A percentile compares a stretch with the other conserved stretches of the same genome.
phyloP scores from a whole-genome alignment of 148 eudicot species.

The Vaccinium vitisidaea region DNA sequence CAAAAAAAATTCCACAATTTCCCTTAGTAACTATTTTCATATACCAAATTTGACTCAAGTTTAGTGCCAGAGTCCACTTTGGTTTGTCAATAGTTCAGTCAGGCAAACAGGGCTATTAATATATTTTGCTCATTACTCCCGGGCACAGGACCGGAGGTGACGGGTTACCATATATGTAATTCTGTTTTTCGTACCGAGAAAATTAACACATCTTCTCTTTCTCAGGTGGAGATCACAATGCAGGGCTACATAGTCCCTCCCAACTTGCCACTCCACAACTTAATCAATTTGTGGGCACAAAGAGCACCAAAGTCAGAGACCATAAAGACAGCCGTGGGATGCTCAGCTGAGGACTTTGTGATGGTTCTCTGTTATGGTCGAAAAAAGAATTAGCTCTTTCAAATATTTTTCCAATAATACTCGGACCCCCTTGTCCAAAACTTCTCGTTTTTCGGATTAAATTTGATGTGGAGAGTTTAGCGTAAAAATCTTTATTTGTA shows the following conservation, averaged over 20 bases:
- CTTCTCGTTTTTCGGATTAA: not conserved
- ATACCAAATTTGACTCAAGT: too few species aligned
- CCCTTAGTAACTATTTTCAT: too few species aligned
- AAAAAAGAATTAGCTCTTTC: conserved; percentile 3
- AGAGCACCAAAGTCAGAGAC: not conserved
- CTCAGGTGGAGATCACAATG: conserved; percentile 16
- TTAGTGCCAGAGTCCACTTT: not conserved
- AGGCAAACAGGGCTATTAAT: not conserved
- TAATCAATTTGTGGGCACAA: conserved; percentile 11
- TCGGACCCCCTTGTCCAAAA: not conserved
- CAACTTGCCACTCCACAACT: not conserved
- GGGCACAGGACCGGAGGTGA: too few species aligned
- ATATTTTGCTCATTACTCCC: not conserved
- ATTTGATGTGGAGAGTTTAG: not conserved
- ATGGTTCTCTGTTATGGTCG: conserved; percentile 31
- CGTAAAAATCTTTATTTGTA: not conserved
- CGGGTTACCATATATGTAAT: too few species aligned
- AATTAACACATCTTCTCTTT: not conserved
- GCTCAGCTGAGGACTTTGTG: conserved; percentile 20
- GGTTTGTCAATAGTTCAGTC: not conserved
- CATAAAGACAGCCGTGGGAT: conserved; percentile 1
- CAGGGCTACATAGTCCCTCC: conserved; percentile 11
- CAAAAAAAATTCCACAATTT: too few species aligned
- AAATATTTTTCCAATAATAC: not conserved
- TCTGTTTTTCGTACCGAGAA: too few species aligned